Evolutionary conservation across 768 basidiomycete species (phyloP), one percentile per base, ranked within the genome.

Genomic region (Xerocomellus intermedius): DNA sequence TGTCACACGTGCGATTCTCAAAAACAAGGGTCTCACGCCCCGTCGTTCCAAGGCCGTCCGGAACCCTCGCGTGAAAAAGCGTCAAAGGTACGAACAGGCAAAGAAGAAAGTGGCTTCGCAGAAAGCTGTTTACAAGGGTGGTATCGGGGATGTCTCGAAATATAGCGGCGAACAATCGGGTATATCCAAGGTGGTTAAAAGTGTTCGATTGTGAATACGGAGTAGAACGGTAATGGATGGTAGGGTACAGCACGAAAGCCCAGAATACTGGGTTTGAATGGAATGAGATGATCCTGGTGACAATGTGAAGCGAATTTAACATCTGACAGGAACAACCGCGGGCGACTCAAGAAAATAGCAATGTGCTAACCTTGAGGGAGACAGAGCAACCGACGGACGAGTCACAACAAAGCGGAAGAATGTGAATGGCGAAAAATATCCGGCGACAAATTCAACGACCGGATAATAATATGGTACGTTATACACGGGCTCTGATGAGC

Each of bases 31-130:
- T 53, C 84, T 98, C 48, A 98, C 95, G 16, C 95, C 96, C 5
- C 85, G 80, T 57, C 84, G 97, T 53, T 77, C 89, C 41, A 98
- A 98, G 74, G 80, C 81, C 52, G 91, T 93, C 36, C 91, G 95
- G 61, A 99, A 99, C 75, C 95, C 96, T 39, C 85, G 97, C 57
- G 94, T 98, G 73, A 98, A 98, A 83, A 99, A 99, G 72, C 83
- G 93, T 33, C 81, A 87, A 73, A 87, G 81, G 67, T 98, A 87
- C 78, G 95, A 95, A 66, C 89, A 97, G 74, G 96, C 95, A 59
- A 91, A 96, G 79, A 94, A 90, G 76, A 93, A 87, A 74, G 76
- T 98, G 14, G 75, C 87, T 28, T 94, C 90, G 22, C 93, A 94
- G 72, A 89, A 91, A 71, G 85, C 94, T 17, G 80, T 94, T n/a